Base-by-base conservation (phyloP, 345 rosid genomes). In the Geranium rotundifolium region DNA sequence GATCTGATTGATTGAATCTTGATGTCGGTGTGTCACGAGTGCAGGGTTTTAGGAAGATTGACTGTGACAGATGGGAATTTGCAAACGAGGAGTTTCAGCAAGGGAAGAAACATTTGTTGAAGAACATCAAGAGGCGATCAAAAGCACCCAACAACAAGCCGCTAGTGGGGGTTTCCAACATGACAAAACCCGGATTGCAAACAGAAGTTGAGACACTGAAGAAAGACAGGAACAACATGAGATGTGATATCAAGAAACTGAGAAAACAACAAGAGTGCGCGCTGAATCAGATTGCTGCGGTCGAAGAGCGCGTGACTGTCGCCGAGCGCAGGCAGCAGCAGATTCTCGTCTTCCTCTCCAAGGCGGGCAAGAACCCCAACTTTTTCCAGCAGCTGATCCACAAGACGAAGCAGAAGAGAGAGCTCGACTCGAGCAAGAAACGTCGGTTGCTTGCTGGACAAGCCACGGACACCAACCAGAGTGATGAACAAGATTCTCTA, bases 11-110 rank as follows among this genome's bases (percentile, higher is more conserved):
- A 59, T 61, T 50, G 64, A 31, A 46, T 2, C 46, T 56, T 65
- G 69, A 20, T 66, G 54, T 52, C 14, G 52, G 52, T 46, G 3
- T 9, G 13, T 46, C 27, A 23, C 27, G 27, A 23, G 27, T 23
- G 0, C 70, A 86, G 93, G 93, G 89, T 0, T 86, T 86, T 58
- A 76, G 80, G 67, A 86, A 86, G 87, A 73, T 84, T 50, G 77
- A 80, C 57, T 67, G 80, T 0, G 87, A 86, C 41, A 68, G 80
- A 69, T 84, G 93, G 89, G 89, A 86, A 61, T 86, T 84, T 29
- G 85, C 85, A 15, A 80, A 82, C 63, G 84, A 80, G 23, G 77
- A 72, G 59, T 84, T 86, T 75, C 85, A 49, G 56, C 73, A 78
- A 56, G 89, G 87, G 65, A 76, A 82, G 72, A 80, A 66, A 67